Conservation (phyloP, 352 stramenopile genomes). For the Globisporangium polare region DNA sequence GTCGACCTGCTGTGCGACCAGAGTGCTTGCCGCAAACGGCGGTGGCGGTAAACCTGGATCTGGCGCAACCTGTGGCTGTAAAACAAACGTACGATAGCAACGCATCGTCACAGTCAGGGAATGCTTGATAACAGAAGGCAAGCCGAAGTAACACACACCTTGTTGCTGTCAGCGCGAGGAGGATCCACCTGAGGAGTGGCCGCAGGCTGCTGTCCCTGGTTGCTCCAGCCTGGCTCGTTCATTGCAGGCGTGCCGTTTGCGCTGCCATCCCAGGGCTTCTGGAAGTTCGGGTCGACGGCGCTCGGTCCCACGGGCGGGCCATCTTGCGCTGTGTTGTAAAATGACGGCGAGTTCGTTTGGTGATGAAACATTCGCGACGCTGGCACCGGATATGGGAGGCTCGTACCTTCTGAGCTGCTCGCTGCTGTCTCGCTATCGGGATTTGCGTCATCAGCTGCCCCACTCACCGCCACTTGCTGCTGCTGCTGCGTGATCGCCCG, state of each 20-base stretch:
- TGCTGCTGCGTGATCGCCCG: slow-evolving; percentile 26
- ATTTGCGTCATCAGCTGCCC: not conserved
- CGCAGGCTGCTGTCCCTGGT: slow-evolving; percentile 14
- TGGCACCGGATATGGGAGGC: slow-evolving; percentile 24
- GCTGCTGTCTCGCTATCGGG: not conserved
- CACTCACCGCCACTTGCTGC: not conserved
- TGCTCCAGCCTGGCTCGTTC: slow-evolving; percentile 25
- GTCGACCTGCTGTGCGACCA: slow-evolving; percentile 58
- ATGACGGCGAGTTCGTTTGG: slow-evolving; percentile 50
- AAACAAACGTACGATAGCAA: no score
- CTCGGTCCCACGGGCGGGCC: slow-evolving; percentile 27
- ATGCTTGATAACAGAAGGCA: not conserved
- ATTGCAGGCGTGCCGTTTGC: not conserved
- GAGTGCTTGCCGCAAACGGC: slow-evolving; percentile 53
- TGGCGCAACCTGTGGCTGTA: not conserved
- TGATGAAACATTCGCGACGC: slow-evolving; percentile 60
- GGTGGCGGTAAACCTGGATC: slow-evolving; percentile 50
- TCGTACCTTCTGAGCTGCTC: not conserved
- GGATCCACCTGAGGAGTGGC: not conserved
- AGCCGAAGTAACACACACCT: not conserved
- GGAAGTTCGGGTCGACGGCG: slow-evolving; percentile 34
- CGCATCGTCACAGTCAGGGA: not conserved
- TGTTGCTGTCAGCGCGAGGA: slow-evolving; percentile 10
- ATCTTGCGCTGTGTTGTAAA: slow-evolving; percentile 52
- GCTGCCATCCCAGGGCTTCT: slow-evolving; percentile 33